These are phyloP conservation scores for Trypanosomatidae sp. DNA, from an alignment of 208 protist species.

Conservation along the genomic window DNA sequence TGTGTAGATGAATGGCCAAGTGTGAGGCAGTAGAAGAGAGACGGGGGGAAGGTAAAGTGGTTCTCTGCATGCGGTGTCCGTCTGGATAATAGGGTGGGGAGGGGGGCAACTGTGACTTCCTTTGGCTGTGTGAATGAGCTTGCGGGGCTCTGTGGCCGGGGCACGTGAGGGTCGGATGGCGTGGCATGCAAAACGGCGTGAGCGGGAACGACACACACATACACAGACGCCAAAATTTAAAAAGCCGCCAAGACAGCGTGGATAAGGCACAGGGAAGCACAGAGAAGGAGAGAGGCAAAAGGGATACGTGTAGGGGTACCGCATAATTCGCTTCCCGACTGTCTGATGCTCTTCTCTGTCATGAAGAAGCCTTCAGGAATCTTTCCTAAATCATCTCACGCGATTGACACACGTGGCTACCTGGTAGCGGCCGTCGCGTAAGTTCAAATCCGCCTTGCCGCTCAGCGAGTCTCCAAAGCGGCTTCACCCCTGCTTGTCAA, in stretches of 20 bases:
- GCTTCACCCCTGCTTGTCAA: neutral
- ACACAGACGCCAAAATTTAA: too few relatives aligned
- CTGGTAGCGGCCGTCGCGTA: neutral
- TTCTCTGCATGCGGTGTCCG: neutral
- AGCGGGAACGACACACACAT: too few relatives aligned
- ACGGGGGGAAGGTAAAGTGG: neutral
- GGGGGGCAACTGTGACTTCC: too few relatives aligned
- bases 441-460: neutral
- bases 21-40: neutral
- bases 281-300: too few relatives aligned
- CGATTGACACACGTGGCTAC: neutral
- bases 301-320: too few relatives aligned
- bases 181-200: too few relatives aligned
- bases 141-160: too few relatives aligned
- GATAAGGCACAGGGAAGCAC: too few relatives aligned
- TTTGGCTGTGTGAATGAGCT: too few relatives aligned
- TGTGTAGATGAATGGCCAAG: neutral
- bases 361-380: neutral
- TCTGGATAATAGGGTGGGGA: too few relatives aligned
- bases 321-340: neutral
- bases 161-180: too few relatives aligned
- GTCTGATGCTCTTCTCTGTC: neutral
- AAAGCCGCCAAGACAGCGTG: too few relatives aligned
- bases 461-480: neutral
- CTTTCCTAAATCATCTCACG: neutral